phyloP scores from a whole-genome alignment of 371 early-diverging fungal genomes.

The Polyrhizophydium stewartii region DNA sequence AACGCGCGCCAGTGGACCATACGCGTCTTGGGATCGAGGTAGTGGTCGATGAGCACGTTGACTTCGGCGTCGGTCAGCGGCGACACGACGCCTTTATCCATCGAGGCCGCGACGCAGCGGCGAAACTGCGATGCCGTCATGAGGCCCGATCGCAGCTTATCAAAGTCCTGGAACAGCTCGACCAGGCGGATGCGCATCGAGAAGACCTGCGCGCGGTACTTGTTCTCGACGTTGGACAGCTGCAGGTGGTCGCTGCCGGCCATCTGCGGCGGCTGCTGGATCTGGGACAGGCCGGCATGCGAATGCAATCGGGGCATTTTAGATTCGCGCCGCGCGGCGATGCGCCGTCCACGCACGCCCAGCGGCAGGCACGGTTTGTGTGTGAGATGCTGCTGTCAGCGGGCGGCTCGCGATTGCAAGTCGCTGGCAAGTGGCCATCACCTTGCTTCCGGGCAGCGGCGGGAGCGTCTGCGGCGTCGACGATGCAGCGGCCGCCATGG shows the following conservation, averaged over 20 bases:
- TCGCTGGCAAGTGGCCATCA: too few relatives aligned
- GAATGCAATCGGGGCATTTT: neutral
- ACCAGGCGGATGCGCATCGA: constrained; percentile 36
- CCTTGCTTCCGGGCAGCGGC: too few relatives aligned
- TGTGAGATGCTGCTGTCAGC: too few relatives aligned
- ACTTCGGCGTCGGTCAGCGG: constrained; percentile 37
- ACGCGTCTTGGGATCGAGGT: constrained; percentile 20
- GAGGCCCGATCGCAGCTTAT: constrained; percentile 40
- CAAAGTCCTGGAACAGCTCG: constrained; percentile 50
- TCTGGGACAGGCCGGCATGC: too few relatives aligned
- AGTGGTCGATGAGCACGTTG: constrained; percentile 25
- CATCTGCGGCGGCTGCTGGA: neutral
- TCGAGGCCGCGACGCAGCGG: constrained; percentile 28
- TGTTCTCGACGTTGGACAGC: constrained; percentile 21
- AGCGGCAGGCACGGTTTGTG: too few relatives aligned
- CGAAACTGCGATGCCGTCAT: constrained; percentile 42
- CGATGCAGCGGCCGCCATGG: too few relatives aligned
- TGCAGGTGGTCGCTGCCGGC: neutral
- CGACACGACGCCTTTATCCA: constrained; percentile 36
- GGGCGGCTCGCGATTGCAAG: too few relatives aligned
- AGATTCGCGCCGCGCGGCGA: too few relatives aligned
- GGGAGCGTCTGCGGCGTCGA: too few relatives aligned
- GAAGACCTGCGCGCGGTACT: constrained; percentile 36
- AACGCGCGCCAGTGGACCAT: constrained; percentile 40
- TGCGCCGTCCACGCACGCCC: too few relatives aligned